phyloP scores from a whole-genome alignment of 2,329 filamentous ascomycete genomes.

The Pseudocercospora musae region DNA sequence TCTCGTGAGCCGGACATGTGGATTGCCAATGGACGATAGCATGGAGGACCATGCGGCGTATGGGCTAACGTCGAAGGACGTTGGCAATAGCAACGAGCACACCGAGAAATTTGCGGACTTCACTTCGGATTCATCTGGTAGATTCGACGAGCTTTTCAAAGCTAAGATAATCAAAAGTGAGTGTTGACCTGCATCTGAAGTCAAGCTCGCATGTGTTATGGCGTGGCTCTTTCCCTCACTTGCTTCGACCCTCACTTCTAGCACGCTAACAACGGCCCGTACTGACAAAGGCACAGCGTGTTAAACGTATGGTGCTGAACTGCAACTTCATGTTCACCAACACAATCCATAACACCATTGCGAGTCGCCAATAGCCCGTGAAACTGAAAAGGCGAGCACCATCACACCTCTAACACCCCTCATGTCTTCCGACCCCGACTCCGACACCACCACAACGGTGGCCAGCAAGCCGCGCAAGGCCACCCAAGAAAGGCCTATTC shows the following conservation, averaged over 20 bases:
- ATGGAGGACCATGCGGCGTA: no score
- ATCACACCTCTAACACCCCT: neutral
- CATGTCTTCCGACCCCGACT: neutral
- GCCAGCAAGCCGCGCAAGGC: neutral
- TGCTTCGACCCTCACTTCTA: neutral
- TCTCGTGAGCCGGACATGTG: no score
- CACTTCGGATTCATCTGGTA: neutral
- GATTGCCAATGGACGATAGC: no score
- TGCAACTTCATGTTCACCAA: neutral
- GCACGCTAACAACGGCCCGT: neutral
- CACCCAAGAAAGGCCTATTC: conserved; percentile 15
- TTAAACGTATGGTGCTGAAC: neutral
- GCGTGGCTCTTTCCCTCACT: neutral
- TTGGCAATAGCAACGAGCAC: no score
- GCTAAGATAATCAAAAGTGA: neutral
- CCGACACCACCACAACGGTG: neutral
- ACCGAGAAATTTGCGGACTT: no score
- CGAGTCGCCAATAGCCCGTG: neutral
- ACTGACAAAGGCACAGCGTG: neutral
- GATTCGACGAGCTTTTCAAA: neutral
- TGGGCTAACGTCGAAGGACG: no score
- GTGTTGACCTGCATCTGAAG: neutral
- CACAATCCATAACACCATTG: neutral
- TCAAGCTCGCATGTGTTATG: neutral
- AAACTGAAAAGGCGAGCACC: neutral